A percentile compares a stretch with the other conserved stretches of the same genome.
Evolutionary conservation across 2,329 filamentous ascomycete genomes (phyloP).

Genomic region (Trichoderma hamatum): DNA sequence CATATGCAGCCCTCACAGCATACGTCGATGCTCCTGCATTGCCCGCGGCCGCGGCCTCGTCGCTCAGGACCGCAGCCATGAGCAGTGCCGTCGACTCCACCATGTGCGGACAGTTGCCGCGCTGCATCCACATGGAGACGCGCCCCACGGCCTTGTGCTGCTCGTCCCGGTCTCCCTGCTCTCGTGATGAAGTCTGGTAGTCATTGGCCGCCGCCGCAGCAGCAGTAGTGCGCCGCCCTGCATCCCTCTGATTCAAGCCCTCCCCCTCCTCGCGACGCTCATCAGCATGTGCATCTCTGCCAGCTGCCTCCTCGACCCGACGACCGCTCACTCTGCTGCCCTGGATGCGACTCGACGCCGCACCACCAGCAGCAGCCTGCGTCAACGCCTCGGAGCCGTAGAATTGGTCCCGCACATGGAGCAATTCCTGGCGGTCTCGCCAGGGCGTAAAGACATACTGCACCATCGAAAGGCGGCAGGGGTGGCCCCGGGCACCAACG

Average conservation of each 20-base stretch:
- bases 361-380: constrained; percentile 14
- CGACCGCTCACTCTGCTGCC: constrained; percentile 3
- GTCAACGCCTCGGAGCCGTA: constrained; percentile 46
- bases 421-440: constrained; percentile 67
- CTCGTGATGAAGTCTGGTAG: constrained; percentile 13
- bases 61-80: constrained; percentile 68
- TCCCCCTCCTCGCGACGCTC: constrained; percentile 17
- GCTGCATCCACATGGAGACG: constrained; percentile 70
- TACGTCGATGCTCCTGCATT: constrained; percentile 54
- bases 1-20: constrained; percentile 69
- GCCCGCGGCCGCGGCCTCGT: constrained; percentile 48
- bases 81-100: constrained; percentile 78
- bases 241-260: constrained; percentile 23
- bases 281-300: constrained; percentile 10
- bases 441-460: constrained; percentile 75
- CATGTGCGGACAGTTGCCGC: constrained; percentile 75
- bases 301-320: constrained; percentile 1
- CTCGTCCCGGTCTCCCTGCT: constrained; percentile 20
- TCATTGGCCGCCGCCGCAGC: constrained; percentile 11
- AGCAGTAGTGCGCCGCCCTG: constrained; percentile 10
- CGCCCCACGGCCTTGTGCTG: constrained; percentile 56
- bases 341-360: constrained; percentile 12
- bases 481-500: background rate
- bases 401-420: constrained; percentile 66
- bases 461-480: constrained; percentile 53